Conservation (phyloP, 306 rosid species). For the Vachellia pachyceras region DNA sequence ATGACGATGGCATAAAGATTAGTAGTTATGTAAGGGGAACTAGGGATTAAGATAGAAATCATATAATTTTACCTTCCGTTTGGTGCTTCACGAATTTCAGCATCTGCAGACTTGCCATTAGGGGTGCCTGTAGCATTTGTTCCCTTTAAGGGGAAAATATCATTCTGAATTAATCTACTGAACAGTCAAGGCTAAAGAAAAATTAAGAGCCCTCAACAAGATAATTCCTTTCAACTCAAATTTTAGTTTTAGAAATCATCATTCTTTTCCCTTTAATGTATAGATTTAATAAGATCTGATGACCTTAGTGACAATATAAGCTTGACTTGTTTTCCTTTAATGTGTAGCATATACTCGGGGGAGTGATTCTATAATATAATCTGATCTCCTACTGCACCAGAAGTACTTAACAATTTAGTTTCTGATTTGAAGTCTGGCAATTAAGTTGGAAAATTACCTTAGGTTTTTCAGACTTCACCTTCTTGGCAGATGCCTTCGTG, state of each 20-base stretch:
- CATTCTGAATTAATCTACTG: constrained; percentile 23
- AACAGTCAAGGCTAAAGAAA: constrained; percentile 6
- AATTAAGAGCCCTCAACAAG: not conserved
- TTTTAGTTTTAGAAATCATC: constrained; percentile 6
- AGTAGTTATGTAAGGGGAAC: not conserved
- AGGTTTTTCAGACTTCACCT: constrained; percentile 46
- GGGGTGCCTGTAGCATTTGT: constrained; percentile 35
- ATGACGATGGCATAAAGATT: constrained; percentile 17
- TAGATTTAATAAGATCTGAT: not conserved
- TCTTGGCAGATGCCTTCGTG: constrained; percentile 41
- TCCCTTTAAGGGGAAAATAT: constrained; percentile 40
- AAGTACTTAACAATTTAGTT: constrained; percentile 4
- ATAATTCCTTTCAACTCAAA: constrained; percentile 26
- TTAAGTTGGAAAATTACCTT: constrained; percentile 54
- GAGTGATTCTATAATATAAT: constrained; percentile 6
- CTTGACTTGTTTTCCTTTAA: constrained; percentile 9
- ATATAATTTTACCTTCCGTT: constrained; percentile 54
- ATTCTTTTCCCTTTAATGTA: constrained; percentile 10
- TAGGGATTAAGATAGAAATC: constrained; percentile 22
- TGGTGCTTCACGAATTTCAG: constrained; percentile 37
- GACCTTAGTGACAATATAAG: not conserved
- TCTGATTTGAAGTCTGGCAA: constrained; percentile 17
- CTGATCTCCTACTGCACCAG: constrained; percentile 7
- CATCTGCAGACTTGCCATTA: constrained; percentile 37
- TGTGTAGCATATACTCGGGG: not conserved